Evolutionary conservation across 768 basidiomycete genomes (phyloP), one percentile per base, ranked within the genome.

Genomic region (Phlegmacium glaucopus): DNA sequence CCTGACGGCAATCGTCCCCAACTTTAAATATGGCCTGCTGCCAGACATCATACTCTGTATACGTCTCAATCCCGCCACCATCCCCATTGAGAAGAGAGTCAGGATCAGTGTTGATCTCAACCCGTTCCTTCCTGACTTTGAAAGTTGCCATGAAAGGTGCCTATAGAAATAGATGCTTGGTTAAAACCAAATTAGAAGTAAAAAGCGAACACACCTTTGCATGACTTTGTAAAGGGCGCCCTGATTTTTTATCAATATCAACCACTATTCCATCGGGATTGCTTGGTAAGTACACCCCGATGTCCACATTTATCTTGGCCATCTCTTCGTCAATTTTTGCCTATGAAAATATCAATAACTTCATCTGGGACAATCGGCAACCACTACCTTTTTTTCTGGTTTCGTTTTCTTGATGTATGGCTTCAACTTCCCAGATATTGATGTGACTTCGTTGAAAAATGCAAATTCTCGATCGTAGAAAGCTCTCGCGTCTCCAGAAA

Each of bases 61-160:
- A 77, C 37, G 68, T 83, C 58, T 84, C 82, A 26, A 72, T 62
- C 4, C 77, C 82, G 11, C 68, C 74, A n/a, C 74, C 80, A 16
- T 80, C 75, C 4, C 72, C 80, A 22, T 85, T 78, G 42, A 91
- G 63, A 22, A 94, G 70, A 13, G 83, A 82, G 49, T 93, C 87
- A 0, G 89, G 83, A 59, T 93, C 78, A 9, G 76, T 75, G 50
- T 83, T 72, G 16, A 91, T 67, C 16, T 83, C 78, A 17, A 85
- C 61, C 5, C 79, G 75, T 52, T 94, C 87, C 64, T 97, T 95
- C 47, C 90, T 81, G 17, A 99, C 96, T 74, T 95, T 96, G 77
- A 99, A 99, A 1, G 95, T 97, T 1, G 96, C 96, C 96, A 99
- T 98, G 72, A 99, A 99, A 0, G 96, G 96, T 9, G 96, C 94